Conservation (phyloP, 805 yeast genomes). For the Pichia phayaonensis region DNA sequence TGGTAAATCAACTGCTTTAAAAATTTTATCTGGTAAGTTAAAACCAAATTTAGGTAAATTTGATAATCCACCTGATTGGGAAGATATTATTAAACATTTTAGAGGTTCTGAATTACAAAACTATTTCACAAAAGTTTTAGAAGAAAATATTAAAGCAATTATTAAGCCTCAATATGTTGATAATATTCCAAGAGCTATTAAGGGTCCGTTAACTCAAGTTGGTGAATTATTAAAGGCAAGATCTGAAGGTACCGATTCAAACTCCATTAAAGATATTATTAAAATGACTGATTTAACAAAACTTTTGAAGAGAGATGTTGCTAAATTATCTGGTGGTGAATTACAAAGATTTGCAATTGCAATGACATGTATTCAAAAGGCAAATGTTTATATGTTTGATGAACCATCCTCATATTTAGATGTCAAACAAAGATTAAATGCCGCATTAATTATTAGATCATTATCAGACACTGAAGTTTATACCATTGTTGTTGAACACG, state of each 20-base stretch:
- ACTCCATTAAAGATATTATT: constrained; percentile 50
- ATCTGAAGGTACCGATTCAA: constrained; percentile 58
- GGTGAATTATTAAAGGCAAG: constrained; percentile 75
- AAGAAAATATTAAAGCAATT: constrained; percentile 91
- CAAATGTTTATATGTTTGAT: constrained; percentile 97
- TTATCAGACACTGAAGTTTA: constrained; percentile 68
- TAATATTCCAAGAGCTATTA: constrained; percentile 92
- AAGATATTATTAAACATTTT: constrained; percentile 80
- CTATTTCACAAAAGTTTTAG: constrained; percentile 87
- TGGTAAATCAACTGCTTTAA: constrained; percentile 95
- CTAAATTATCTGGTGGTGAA: constrained; percentile 95
- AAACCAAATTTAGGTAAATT: constrained; percentile 92
- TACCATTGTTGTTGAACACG: constrained; percentile 97
- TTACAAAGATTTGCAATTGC: constrained; percentile 97
- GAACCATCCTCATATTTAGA: constrained; percentile 98
- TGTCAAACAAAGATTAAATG: constrained; percentile 97
- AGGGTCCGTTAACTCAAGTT: constrained; percentile 81
- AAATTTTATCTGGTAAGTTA: constrained; percentile 94
- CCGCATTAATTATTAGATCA: constrained; percentile 90
- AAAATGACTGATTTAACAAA: constrained; percentile 65
- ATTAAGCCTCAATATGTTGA: constrained; percentile 99
- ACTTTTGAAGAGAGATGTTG: constrained; percentile 80
- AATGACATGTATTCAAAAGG: constrained; percentile 91
- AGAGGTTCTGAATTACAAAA: constrained; percentile 97
- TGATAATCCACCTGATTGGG: constrained; percentile 98